Evolutionary conservation across 305 asterid genomes (phyloP).

Genomic region (Fraxinus latifolia): DNA sequence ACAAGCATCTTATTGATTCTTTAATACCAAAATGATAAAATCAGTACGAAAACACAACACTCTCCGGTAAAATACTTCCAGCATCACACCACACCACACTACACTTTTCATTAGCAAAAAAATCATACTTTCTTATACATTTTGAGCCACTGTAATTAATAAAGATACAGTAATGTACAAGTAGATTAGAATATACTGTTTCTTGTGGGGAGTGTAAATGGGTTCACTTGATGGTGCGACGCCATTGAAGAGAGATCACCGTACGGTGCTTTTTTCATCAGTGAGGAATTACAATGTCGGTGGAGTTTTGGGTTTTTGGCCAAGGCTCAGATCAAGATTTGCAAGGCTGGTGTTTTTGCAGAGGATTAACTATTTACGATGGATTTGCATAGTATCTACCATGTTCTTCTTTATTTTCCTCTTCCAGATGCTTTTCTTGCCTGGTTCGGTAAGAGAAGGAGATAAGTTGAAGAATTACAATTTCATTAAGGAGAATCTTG

Average conservation of each 20-base stretch:
- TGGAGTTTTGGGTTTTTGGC: conserved; percentile 27
- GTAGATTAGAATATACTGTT: conserved; percentile 33
- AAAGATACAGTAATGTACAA: not conserved
- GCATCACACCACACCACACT: not conserved
- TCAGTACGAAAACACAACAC: conserved; percentile 2
- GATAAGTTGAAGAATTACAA: conserved; percentile 33
- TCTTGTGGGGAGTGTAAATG: conserved; percentile 71
- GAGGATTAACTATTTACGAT: conserved; percentile 63
- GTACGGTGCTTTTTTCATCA: conserved; percentile 24
- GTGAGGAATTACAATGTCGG: conserved; percentile 19
- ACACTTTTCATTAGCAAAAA: not conserved
- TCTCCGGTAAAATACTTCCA: not conserved
- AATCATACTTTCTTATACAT: conserved; percentile 16
- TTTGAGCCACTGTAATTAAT: not conserved
- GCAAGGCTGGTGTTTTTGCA: conserved; percentile 57
- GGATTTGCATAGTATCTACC: conserved; percentile 67
- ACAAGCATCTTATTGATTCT: conserved; percentile 28
- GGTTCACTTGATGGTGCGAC: conserved; percentile 69
- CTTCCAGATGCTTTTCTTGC: conserved; percentile 73
- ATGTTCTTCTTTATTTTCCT: conserved; percentile 67
- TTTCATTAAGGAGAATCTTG: not conserved
- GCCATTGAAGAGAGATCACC: conserved; percentile 36
- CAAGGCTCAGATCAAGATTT: conserved; percentile 85
- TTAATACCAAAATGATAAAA: not conserved
- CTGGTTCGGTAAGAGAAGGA: conserved; percentile 52